Percentiles rank a stretch among this genome's conserved stretches.
phyloP scores from a whole-genome alignment of 148 eudicot genomes.

The Nepenthes gracilis region DNA sequence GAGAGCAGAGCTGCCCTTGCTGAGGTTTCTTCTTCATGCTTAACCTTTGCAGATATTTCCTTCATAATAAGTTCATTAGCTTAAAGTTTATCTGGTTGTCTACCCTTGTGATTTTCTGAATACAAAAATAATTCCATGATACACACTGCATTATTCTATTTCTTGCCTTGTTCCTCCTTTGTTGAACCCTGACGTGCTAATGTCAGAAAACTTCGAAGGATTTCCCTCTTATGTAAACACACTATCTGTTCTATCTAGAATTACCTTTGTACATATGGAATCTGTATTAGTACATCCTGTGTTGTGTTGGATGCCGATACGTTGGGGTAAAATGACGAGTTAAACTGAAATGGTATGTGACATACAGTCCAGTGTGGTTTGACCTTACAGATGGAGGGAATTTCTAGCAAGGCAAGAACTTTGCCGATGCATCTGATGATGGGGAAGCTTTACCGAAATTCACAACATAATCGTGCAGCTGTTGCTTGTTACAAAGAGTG shows the following conservation, averaged over 20 bases:
- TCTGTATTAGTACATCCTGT: background rate
- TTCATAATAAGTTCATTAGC: background rate
- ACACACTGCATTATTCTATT: too few species aligned
- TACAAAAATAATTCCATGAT: too few species aligned
- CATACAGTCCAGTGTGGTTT: background rate
- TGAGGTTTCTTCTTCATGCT: constrained; percentile 44
- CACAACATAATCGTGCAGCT: constrained; percentile 75
- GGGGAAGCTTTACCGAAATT: constrained; percentile 83
- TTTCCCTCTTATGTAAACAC: too few species aligned
- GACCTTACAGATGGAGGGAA: constrained; percentile 72
- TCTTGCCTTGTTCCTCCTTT: too few species aligned
- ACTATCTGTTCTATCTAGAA: background rate
- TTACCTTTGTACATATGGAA: background rate
- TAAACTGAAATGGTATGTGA: background rate
- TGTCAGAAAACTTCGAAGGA: too few species aligned
- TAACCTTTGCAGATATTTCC: background rate
- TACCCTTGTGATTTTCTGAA: background rate
- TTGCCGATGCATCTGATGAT: constrained; percentile 79
- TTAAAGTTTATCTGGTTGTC: background rate
- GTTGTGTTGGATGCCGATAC: background rate
- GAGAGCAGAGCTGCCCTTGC: constrained; percentile 70
- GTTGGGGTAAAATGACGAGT: background rate
- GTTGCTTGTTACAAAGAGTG: constrained; percentile 82
- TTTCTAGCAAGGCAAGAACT: constrained; percentile 67
- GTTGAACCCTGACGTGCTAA: too few species aligned